Evolutionary conservation across 2,329 filamentous ascomycete genomes (phyloP), one percentile per base, ranked within the genome.

Genomic region (Trichoderma brevicompactum): DNA sequence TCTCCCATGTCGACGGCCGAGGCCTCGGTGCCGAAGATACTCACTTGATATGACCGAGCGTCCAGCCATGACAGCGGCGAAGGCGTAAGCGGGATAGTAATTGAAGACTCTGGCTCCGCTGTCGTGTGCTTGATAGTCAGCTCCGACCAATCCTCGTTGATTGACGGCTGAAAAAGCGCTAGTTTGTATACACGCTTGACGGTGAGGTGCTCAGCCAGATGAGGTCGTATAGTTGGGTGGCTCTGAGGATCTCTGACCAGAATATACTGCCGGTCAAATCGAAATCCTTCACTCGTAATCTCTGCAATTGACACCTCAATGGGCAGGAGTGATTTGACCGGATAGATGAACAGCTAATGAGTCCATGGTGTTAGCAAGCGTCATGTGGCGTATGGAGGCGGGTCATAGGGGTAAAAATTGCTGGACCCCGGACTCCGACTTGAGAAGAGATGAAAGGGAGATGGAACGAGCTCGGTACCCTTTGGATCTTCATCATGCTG

Each of bases 221-320:
- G 63, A 17, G 63, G 59, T 3, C 59, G 49, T 36, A 63, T 38
- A 0, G 59, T 65, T 3, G 64, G 53, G 5, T 49, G 61, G 36
- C 54, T 56, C n/a, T 36, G 34, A 17, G 66, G 65, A 17, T 50
- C 61, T 40, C 66, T 70, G 49, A 70, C 62, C 2, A 70, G 43
- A 32, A 69, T 61, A 40, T 70, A 69, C 62, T 70, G 68, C 10
- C 68, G 56, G 59, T 70, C 68, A 59, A 70, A 70, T 23, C 68
- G 68, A 34, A 69, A 66, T 2, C 68, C 67, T 34, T 68, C 68
- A 41, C 65, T 65, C 28, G 68, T 70, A 28, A 70, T 65, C 32
- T 70, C 68, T 10, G 68, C 68, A 12, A 68, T 65, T 2, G 62
- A 53, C 4, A 70, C 67, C 55, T 70, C 68, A 28, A 69, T 65